Base-by-base conservation (phyloP, 1,284 basidiomycete species). In the Apiotrichum veenhuisii region DNA sequence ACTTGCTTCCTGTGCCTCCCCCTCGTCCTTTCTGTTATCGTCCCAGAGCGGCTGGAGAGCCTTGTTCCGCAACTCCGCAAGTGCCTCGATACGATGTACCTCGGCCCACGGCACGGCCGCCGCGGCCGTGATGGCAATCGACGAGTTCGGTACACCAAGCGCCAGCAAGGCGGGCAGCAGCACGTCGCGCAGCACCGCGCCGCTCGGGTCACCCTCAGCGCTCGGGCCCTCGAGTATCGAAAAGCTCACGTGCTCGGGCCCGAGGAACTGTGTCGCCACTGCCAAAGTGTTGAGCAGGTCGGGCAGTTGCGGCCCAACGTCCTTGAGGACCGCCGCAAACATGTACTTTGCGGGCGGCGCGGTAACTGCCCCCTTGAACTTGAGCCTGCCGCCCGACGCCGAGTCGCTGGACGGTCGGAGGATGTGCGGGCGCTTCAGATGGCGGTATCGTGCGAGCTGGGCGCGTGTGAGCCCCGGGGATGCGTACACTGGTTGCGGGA, bases 221-320 rank as follows among this genome's bases (percentile, higher is more conserved):
- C 72, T 74, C 0, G 76, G 76, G 23, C 77, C 77, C 64, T 78
- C 77, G 23, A 77, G 60, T 38, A 78, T 69, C 9, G 70, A 71
- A 37, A 78, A 66, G 2, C 65, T 59, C 12, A 77, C 54, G 18
- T 63, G 55, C 14, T 65, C 51, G 0, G 73, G 55, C 1, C 75
- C 74, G 36, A 78, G 68, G 45, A 68, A 74, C 22, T 63, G 49
- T 8, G 65, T 57, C 14, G 76, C 54, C 5, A 74, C 67, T 18
- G 72, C 55, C n/a, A 78, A 51, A 1, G 75, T 60, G 44, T 72
- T 69, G 37, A 77, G 63, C 12, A 78, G 55, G 52, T 78, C 77
- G 0, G 75, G 73, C 2, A 77, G 61, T 52, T 74, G 72, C 51
- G 63, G 61, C 25, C 64, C 61, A 18, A 77, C 71, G 46, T 77